A percentile compares a stretch with the other conserved stretches of the same genome.
phyloP scores from a whole-genome alignment of 2,329 filamentous ascomycete species.

The Graphiopsis chlorocephala region DNA sequence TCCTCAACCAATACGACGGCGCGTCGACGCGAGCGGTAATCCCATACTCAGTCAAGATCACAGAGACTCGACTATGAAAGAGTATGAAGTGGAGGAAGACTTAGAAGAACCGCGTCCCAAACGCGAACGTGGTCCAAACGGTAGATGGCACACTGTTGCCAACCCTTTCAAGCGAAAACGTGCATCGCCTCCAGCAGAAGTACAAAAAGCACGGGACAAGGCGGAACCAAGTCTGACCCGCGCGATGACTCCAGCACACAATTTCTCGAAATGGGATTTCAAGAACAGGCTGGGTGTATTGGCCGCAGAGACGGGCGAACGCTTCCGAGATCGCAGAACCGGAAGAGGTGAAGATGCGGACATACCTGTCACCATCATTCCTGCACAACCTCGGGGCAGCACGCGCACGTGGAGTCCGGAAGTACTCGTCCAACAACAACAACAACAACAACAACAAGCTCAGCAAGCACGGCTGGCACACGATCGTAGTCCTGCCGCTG shows the following conservation, averaged over 20 bases:
- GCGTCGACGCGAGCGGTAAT: constrained; percentile 16
- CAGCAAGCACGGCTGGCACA: constrained; percentile 5
- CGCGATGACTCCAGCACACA: constrained; percentile 40
- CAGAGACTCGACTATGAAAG: constrained; percentile 13
- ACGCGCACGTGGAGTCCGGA: constrained; percentile 55
- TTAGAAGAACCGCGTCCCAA: constrained; percentile 17
- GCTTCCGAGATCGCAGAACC: constrained; percentile 40
- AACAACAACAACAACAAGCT: constrained; percentile 6
- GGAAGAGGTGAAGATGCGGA: constrained; percentile 38
- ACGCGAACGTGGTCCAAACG: constrained; percentile 32
- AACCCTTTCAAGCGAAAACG: constrained; percentile 60
- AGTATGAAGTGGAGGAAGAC: constrained; percentile 26
- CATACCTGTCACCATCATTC: constrained; percentile 60
- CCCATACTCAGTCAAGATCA: constrained; percentile 2
- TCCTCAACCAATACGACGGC: constrained; percentile 37
- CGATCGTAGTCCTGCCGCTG: constrained; percentile 1
- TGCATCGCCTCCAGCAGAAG: constrained; percentile 58
- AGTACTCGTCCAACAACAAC: constrained; percentile 10
- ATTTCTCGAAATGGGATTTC: constrained; percentile 44
- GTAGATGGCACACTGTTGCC: constrained; percentile 50
- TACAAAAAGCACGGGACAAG: constrained; percentile 48
- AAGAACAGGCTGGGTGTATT: constrained; percentile 48
- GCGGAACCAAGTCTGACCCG: constrained; percentile 22
- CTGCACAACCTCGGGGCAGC: constrained; percentile 52
- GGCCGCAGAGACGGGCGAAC: constrained; percentile 47